These are phyloP conservation scores for Aspergillus avenaceus DNA, from an alignment of 495 filamentous ascomycete genomes.

Conservation along the genomic window DNA sequence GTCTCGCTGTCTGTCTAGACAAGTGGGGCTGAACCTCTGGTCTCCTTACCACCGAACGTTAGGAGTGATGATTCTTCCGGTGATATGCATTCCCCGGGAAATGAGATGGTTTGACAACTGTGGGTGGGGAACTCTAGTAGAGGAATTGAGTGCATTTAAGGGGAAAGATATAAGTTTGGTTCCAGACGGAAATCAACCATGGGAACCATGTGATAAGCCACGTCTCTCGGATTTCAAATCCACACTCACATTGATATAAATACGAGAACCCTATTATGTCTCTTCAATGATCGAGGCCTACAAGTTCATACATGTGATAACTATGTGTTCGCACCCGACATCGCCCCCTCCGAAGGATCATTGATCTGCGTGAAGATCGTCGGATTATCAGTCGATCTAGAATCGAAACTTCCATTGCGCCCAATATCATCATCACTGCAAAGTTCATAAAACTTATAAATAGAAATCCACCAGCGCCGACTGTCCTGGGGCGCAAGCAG, in stretches of 20 bases:
- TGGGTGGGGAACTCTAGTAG: no score
- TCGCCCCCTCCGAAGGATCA: not conserved
- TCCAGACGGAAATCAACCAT: not conserved
- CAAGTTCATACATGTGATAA: not conserved
- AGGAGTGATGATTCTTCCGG: not conserved
- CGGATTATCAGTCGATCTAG: not conserved
- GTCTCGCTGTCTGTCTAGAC: not conserved
- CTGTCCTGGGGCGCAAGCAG: not conserved
- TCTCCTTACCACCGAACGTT: not conserved
- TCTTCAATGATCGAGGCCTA: not conserved
- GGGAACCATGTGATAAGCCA: not conserved
- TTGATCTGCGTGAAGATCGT: not conserved
- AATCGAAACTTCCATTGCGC: not conserved
- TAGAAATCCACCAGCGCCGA: conserved; percentile 15
- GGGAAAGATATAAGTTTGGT: no score
- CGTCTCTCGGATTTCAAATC: not conserved
- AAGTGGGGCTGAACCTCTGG: not conserved
- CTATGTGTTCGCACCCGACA: not conserved
- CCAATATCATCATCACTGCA: not conserved
- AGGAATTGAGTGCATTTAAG: no score
- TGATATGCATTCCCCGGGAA: not conserved
- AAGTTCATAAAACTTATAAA: not conserved
- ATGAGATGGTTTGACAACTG: no score
- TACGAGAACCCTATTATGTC: no score
- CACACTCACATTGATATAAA: not conserved